phyloP scores from a whole-genome alignment of 352 stramenopile species.

The Globisporangium okanoganense region DNA sequence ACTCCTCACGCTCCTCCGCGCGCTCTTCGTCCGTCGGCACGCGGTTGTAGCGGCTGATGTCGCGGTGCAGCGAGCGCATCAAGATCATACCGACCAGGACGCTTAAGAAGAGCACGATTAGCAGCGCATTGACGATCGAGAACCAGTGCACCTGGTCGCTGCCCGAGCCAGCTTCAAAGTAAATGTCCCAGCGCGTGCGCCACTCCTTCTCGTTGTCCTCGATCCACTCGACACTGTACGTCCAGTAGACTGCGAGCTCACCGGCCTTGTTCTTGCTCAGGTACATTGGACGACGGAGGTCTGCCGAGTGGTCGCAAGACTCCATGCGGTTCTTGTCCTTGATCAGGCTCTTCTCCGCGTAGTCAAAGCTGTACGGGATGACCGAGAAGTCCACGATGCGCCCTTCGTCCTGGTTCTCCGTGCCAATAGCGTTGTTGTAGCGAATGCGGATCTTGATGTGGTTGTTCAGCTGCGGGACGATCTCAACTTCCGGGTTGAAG shows the following conservation, averaged over 20 bases:
- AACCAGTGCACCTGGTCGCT: conserved; percentile 99
- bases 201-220: conserved; percentile 94
- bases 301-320: conserved; percentile 63
- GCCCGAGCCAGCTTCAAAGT: conserved; percentile 90
- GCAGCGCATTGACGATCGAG: conserved; percentile 98
- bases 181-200: conserved; percentile 99
- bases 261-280: conserved; percentile 79
- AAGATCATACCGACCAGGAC: conserved; percentile 99
- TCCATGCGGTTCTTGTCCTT: conserved; percentile 71
- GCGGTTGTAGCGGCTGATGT: conserved; percentile 98
- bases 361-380: conserved; percentile 96
- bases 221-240: conserved; percentile 98
- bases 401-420: conserved; percentile 71
- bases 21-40: conserved; percentile 95
- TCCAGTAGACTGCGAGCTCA: conserved; percentile 90
- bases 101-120: conserved; percentile 99
- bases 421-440: conserved; percentile 92
- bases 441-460: conserved; percentile 99
- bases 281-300: conserved; percentile 67
- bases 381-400: conserved; percentile 99
- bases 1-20: conserved; percentile 97
- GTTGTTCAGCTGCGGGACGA: conserved; percentile 95
- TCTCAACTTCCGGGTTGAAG: conserved; percentile 89
- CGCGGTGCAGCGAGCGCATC: conserved; percentile 96
- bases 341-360: conserved; percentile 76